A percentile compares a stretch with the other conserved stretches of the same genome.
Evolutionary conservation across 176 grass and related monocot species (phyloP).

Genomic region (Triticum dicoccoides): DNA sequence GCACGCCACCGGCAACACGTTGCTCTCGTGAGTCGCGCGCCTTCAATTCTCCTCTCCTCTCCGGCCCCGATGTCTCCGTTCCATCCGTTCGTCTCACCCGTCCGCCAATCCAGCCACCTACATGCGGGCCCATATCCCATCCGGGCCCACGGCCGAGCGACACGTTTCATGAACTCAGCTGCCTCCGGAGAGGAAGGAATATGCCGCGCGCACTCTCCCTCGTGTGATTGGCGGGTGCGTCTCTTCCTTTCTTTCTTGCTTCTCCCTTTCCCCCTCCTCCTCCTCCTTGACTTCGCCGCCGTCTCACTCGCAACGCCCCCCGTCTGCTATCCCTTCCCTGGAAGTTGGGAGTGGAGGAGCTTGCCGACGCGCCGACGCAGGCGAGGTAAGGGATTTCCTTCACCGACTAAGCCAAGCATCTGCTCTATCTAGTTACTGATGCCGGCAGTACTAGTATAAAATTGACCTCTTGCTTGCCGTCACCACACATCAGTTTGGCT

Average conservation of each 20-base stretch:
- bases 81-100: not conserved
- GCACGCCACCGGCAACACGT: not conserved
- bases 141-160: not conserved
- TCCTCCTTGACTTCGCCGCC: slow-evolving; percentile 16
- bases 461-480: not conserved
- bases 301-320: not conserved
- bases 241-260: not conserved
- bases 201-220: slow-evolving; percentile 2
- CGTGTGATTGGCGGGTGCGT: not conserved
- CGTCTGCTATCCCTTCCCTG: not conserved
- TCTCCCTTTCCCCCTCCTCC: not conserved
- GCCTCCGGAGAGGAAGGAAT: not conserved
- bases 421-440: not conserved
- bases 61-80: not conserved
- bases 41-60: not conserved
- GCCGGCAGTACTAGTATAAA: not conserved
- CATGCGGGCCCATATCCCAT: not conserved
- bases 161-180: not conserved
- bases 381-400: not conserved
- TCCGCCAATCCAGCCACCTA: not conserved
- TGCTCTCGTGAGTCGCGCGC: not conserved
- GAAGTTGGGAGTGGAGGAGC: not conserved
- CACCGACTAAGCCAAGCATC: not conserved
- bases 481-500: too few relatives aligned
- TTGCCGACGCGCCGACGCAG: not conserved